These are phyloP conservation scores for Lentinula boryana DNA, from an alignment of 768 basidiomycete genomes.

Conservation along the genomic window DNA sequence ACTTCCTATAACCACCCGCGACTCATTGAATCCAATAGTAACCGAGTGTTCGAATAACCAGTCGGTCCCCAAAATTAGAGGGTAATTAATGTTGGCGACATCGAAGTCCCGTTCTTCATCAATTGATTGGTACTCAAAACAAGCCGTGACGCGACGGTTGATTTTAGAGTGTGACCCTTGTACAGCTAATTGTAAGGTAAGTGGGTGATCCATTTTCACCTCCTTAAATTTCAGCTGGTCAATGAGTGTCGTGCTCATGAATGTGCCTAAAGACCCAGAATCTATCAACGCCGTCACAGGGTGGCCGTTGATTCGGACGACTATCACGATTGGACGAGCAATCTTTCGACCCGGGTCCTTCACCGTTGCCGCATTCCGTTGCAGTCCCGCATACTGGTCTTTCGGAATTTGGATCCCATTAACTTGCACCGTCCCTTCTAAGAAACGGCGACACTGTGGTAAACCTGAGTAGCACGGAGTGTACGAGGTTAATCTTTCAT, in stretches of 20 bases:
- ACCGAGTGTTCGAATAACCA: constrained; percentile 28
- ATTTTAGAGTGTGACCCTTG: constrained; percentile 22
- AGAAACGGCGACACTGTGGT: too few relatives aligned
- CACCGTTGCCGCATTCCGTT: too few relatives aligned
- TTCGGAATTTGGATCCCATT: too few relatives aligned
- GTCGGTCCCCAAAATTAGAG: constrained; percentile 29
- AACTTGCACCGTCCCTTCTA: too few relatives aligned
- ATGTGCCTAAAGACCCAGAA: constrained; percentile 21
- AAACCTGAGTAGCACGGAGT: too few relatives aligned
- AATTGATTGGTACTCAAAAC: constrained; percentile 12
- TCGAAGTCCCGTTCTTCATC: constrained; percentile 22
- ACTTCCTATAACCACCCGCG: constrained; percentile 12
- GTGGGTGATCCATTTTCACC: constrained; percentile 13
- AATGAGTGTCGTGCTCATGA: constrained; percentile 19
- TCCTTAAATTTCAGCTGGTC: constrained; percentile 15
- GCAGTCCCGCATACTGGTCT: too few relatives aligned
- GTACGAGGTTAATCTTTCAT: too few relatives aligned
- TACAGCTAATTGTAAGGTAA: constrained; percentile 21
- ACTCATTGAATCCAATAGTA: constrained; percentile 20
- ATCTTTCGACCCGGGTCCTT: not conserved
- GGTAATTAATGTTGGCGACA: constrained; percentile 31
- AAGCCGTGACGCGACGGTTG: constrained; percentile 9
- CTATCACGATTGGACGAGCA: not conserved
- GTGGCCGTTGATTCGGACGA: not conserved
- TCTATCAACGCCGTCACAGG: constrained; percentile 10